Evolutionary conservation across 208 protist species (phyloP).

Genomic region (Trichomonas tenax): DNA sequence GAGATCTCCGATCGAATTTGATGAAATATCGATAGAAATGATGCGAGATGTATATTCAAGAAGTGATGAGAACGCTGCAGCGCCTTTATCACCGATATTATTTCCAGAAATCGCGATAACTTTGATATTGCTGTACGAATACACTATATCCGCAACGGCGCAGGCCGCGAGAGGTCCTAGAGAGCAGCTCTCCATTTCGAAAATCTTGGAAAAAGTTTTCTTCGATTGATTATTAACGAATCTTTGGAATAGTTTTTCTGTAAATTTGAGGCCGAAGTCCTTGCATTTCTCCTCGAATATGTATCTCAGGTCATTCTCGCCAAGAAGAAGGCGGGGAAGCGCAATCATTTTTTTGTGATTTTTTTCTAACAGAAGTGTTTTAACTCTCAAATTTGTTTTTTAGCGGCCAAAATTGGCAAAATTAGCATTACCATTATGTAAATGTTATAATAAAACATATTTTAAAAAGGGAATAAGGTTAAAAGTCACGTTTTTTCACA

Average conservation of each 20-base stretch:
- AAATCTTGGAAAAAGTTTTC: not conserved
- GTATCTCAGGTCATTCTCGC: not conserved
- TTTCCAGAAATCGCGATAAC: not conserved
- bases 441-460: no score
- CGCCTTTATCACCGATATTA: not conserved
- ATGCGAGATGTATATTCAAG: not conserved
- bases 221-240: not conserved
- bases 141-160: not conserved
- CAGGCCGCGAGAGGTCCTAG: not conserved
- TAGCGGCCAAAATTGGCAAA: no score
- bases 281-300: not conserved
- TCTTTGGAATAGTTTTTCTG: not conserved
- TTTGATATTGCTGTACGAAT: not conserved
- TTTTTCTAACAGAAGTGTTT: no score
- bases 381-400: no score
- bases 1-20: not conserved
- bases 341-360: not conserved
- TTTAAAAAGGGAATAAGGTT: no score
- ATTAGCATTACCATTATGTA: no score
- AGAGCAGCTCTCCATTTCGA: not conserved
- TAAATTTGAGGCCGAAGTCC: not conserved
- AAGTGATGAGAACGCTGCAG: not conserved
- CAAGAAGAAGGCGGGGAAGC: not conserved
- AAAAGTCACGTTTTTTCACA: no score
- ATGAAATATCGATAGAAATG: slow-evolving; percentile 7